phyloP scores from a whole-genome alignment of 2,329 filamentous ascomycete species.

The Ophiostoma piceae region DNA sequence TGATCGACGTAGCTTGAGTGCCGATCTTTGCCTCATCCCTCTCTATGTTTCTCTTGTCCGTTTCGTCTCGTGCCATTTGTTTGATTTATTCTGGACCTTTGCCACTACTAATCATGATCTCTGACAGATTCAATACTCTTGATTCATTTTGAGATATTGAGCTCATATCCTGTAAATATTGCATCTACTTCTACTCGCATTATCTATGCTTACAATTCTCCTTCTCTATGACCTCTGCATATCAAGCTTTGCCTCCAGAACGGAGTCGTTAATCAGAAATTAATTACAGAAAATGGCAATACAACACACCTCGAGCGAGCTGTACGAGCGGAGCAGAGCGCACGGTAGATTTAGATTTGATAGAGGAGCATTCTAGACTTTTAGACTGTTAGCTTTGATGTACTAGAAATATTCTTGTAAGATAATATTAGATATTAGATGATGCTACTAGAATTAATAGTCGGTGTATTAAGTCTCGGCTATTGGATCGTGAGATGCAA shows the following conservation, averaged over 20 bases:
- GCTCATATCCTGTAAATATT: too few species aligned
- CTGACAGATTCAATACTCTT: not conserved
- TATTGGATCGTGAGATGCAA: not conserved
- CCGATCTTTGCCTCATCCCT: not conserved
- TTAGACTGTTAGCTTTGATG: not conserved
- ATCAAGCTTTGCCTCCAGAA: not conserved
- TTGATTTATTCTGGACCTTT: not conserved
- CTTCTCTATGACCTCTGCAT: not conserved
- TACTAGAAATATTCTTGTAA: not conserved
- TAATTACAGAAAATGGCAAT: slow-evolving; percentile 2
- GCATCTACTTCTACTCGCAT: not conserved
- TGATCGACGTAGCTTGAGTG: not conserved
- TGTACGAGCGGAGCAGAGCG: not conserved
- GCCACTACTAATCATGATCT: not conserved
- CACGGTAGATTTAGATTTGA: not conserved
- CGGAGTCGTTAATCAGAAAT: not conserved
- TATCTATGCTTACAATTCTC: not conserved
- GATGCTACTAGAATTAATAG: not conserved
- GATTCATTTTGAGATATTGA: too few species aligned
- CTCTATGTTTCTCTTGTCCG: not conserved
- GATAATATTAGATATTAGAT: too few species aligned
- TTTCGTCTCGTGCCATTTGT: not conserved
- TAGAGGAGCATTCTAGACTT: not conserved
- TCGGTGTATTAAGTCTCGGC: not conserved
- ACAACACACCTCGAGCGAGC: not conserved